Evolutionary conservation across 805 yeast species (phyloP), one percentile per base, ranked within the genome.

Genomic region (Cyberlindnera galapagoensis): DNA sequence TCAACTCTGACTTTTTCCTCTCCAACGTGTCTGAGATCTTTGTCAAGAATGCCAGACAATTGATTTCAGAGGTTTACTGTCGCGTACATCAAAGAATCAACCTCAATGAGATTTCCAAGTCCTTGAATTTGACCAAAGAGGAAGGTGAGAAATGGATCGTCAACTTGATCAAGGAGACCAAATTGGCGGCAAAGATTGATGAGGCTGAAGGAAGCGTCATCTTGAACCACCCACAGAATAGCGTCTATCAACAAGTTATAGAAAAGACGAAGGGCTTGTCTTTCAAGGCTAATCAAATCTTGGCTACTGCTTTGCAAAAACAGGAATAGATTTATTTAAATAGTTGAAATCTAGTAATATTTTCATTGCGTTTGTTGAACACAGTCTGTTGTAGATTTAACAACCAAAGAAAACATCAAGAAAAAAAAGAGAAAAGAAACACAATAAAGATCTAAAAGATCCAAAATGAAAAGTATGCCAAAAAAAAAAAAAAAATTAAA

Each of bases 231-330:
- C 71, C 74, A 35, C 57, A 64, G 14, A 66, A 66, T 31, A 63
- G 75, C 46, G 73, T 74, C 24, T 68, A 80, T 59, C 86, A 82
- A 44, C 80, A 77, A 43, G 71, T 82, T 24, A 70, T 72, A 41
- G 83, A 77, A 47, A 74, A 70, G 54, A 74, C 82, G n/a, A 77
- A 76, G 63, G 76, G 76, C 5, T 59, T 76, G 46, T 67, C 74
- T 21, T 75, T 70, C 60, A 69, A 74, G 48, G 69, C 80, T 13
- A 69, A 65, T 51, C 80, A 76, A 55, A 61, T 74, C 27, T 62
- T 74, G 41, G 65, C 67, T 35, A 64, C 66, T 35, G 66, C 71
- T 31, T 37, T 54, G 28, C 61, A 57, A 39, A 56, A 56, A 41
- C 53, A 47, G 42, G 44, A 44, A 21, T n/a, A n/a, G n/a, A n/a